Conservation (phyloP, 2,329 filamentous ascomycete species). For the Fusarium nodosum region DNA sequence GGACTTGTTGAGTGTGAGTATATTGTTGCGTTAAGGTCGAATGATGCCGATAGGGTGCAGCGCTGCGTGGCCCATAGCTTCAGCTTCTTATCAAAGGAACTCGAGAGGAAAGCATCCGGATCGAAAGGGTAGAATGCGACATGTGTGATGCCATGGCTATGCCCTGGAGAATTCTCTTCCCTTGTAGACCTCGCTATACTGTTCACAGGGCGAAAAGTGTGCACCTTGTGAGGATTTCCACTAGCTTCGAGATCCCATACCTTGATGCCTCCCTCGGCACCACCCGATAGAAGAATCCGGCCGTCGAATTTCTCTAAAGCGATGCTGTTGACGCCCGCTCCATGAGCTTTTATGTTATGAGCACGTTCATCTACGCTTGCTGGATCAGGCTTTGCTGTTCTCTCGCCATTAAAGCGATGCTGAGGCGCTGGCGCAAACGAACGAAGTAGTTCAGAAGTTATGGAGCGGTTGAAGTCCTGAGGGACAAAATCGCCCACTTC, state of each 20-base stretch:
- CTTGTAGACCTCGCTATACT: slow-evolving; percentile 61
- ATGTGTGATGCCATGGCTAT: slow-evolving; percentile 81
- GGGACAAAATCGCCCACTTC: slow-evolving; percentile 76
- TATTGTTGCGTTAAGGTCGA: slow-evolving; percentile 75
- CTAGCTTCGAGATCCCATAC: slow-evolving; percentile 86
- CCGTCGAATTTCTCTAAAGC: slow-evolving; percentile 87
- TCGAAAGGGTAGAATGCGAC: slow-evolving; percentile 85
- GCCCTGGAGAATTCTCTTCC: slow-evolving; percentile 54
- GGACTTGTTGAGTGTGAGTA: slow-evolving; percentile 85
- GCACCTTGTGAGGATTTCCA: slow-evolving; percentile 59
- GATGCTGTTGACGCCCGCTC: slow-evolving; percentile 82
- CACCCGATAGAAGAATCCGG: slow-evolving; percentile 82
- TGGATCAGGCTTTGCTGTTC: slow-evolving; percentile 25
- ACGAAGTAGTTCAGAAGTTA: slow-evolving; percentile 75
- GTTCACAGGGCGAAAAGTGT: slow-evolving; percentile 68
- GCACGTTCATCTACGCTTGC: slow-evolving; percentile 49
- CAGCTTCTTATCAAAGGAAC: slow-evolving; percentile 81
- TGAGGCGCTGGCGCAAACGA: slow-evolving; percentile 76
- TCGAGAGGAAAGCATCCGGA: slow-evolving; percentile 79
- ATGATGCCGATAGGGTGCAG: slow-evolving; percentile 72
- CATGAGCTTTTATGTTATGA: slow-evolving; percentile 73
- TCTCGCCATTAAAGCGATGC: slow-evolving; percentile 76
- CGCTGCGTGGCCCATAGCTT: slow-evolving; percentile 80
- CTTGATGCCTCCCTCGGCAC: slow-evolving; percentile 85
- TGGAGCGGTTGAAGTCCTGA: slow-evolving; percentile 73